Base-by-base conservation (phyloP, 306 rosid genomes). In the Spatholobus suberectus region DNA sequence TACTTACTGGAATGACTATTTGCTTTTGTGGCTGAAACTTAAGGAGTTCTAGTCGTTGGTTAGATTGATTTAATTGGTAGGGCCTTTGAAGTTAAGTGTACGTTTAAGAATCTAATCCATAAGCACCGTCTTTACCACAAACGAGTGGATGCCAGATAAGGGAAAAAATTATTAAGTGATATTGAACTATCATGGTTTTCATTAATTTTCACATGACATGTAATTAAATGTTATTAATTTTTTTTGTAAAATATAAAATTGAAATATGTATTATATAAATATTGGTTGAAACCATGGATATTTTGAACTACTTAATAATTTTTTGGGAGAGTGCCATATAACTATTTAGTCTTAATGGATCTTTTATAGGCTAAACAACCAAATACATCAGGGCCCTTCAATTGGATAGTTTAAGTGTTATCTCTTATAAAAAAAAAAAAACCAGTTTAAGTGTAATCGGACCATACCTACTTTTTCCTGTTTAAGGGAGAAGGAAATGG, bases 111-210 rank as follows among this genome's bases (percentile, higher is more conserved):
- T 79, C 41, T n/a, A 32, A 68, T 15, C 43, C 12, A 38, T 17
- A 4, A 47, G 17, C 52, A 74, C 37, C 3, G 1, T 66, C 15
- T 6, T 47, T 20, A 38, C 10, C 43, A 24, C 62, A 69, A 54
- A 34, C 26, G 29, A 77, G 73, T 77, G 51, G 49, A 77, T 65
- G 74, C 65, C 35, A 77, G 44, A 59, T n/a, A n/a, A n/a, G n/a
- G n/a, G n/a, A n/a, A n/a, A n/a, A n/a, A n/a, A n/a, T n/a, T n/a
- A n/a, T n/a, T n/a, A n/a, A n/a, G n/a, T n/a, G n/a, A n/a, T n/a
- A n/a, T n/a, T n/a, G n/a, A n/a, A n/a, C n/a, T n/a, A n/a, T n/a
- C n/a, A n/a, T n/a, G n/a, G n/a, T n/a, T n/a, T n/a, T n/a, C n/a
- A n/a, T n/a, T n/a, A n/a, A n/a, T n/a, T n/a, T n/a, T n/a, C n/a